Percentiles rank a stretch among this genome's conserved stretches.
phyloP scores from a whole-genome alignment of 768 basidiomycete genomes.

The Termitomyces sp. region DNA sequence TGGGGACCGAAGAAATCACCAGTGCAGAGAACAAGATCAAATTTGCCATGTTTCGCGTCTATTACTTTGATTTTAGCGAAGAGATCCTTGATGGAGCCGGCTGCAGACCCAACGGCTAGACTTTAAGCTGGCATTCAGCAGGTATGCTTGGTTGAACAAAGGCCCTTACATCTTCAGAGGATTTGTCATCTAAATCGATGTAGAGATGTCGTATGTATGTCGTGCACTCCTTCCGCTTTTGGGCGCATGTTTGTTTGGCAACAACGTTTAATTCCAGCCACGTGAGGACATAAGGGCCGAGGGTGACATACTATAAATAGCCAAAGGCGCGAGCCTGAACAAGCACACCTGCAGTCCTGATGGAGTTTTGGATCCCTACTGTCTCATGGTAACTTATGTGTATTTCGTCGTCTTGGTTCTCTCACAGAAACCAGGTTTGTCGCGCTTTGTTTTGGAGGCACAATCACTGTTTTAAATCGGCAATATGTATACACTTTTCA shows the following conservation, averaged over 20 bases:
- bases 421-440: background rate
- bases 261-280: background rate
- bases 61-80: conserved; percentile 79
- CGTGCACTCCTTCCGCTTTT: background rate
- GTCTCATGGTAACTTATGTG: background rate
- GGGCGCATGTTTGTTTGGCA: conserved; percentile 9
- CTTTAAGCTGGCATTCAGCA: conserved; percentile 21
- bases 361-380: background rate
- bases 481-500: background rate
- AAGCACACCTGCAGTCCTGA: background rate
- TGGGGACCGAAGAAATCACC: conserved; percentile 82
- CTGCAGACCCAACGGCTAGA: conserved; percentile 76
- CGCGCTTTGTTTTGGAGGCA: background rate
- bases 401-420: background rate
- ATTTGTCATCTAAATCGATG: conserved; percentile 15
- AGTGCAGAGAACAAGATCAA: conserved; percentile 74
- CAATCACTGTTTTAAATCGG: background rate
- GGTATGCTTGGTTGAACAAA: background rate
- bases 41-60: conserved; percentile 90
- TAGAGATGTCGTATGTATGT: background rate
- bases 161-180: conserved; percentile 32
- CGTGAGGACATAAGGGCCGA: too few species aligned
- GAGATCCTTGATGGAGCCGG: conserved; percentile 68
- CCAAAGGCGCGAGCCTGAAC: background rate
- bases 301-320: background rate